phyloP scores from a whole-genome alignment of 1,284 basidiomycete species.

The Cryptococcus sp. region DNA sequence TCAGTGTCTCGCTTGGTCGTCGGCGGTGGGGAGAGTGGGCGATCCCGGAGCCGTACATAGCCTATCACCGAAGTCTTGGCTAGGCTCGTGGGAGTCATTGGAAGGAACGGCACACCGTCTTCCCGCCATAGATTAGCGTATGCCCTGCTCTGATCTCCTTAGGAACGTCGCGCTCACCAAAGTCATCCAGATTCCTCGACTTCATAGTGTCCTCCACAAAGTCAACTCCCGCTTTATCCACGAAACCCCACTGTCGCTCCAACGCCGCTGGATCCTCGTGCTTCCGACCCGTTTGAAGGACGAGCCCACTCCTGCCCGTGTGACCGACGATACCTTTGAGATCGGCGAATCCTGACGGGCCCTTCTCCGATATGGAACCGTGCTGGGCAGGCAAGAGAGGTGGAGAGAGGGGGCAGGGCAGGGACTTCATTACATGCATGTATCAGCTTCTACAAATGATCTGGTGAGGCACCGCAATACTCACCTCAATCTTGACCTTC shows the following conservation, averaged over 20 bases:
- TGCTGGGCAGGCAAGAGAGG: neutral
- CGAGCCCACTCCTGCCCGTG: neutral
- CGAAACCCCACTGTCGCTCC: neutral
- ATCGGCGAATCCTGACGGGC: neutral
- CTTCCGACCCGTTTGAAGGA: neutral
- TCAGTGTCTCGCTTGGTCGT: neutral
- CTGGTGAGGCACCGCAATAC: neutral
- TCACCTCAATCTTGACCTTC: neutral
- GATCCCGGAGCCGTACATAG: too few relatives aligned
- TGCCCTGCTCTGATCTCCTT: too few relatives aligned
- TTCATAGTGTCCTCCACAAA: neutral
- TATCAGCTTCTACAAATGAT: neutral
- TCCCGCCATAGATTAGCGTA: neutral
- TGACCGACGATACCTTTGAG: neutral
- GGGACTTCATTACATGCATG: neutral
- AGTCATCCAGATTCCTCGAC: neutral
- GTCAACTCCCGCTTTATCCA: neutral
- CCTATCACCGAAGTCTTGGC: neutral
- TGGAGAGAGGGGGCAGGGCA: neutral
- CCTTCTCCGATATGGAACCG: neutral
- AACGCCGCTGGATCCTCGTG: neutral
- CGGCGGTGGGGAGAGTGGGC: neutral
- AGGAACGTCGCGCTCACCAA: neutral
- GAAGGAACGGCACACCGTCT: constrained; percentile 3
- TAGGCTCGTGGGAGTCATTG: neutral